Evolutionary conservation across 169 alveolate genomes (phyloP), one percentile per base, ranked within the genome.

Genomic region (Babesia ovata): DNA sequence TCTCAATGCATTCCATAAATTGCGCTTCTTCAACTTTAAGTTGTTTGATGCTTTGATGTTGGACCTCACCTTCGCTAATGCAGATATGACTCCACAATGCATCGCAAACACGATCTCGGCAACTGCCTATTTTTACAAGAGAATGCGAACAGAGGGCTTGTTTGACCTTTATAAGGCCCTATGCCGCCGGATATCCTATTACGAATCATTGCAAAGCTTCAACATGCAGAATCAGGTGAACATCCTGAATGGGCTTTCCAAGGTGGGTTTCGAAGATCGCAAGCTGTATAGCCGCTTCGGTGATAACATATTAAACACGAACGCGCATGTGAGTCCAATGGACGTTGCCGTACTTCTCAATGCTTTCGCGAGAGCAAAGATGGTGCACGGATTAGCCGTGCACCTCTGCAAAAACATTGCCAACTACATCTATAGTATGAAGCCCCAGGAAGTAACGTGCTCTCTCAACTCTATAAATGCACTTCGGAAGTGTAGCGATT

Each of bases 31-130:
- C 26, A 39, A 83, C n/a, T 17, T 21, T 2, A 50, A 63, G 46
- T 28, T 73, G 19, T 83, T 83, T 26, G 49, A 28, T 17, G 46
- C 8, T n/a, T 0, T 57, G 45, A 56, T 67, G 11, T 19, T 61
- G 9, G 53, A 75, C 24, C 79, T 83, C 6, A 63, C 58, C n/a
- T n/a, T 46, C 10, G 9, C 24, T 22, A 29, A 63, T 11, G 59
- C 49, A 0, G 76, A 57, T 21, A 74, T 83, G 85, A 83, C 90
- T 4, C 90, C 90, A 19, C 90, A 83, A 46, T 83, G 90, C 52
- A 59, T 74, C 16, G 90, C 82, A n/a, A 83, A 83, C 69, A 63
- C 77, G 11, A 59, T 83, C 39, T 39, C 77, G 10, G 88, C 90
- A 12, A 63, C 60, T 21, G 54, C 85, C 62, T 53, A 83, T 13